Evolutionary conservation across 2,329 filamentous ascomycete species (phyloP).

Genomic region (Fusarium xylarioides): DNA sequence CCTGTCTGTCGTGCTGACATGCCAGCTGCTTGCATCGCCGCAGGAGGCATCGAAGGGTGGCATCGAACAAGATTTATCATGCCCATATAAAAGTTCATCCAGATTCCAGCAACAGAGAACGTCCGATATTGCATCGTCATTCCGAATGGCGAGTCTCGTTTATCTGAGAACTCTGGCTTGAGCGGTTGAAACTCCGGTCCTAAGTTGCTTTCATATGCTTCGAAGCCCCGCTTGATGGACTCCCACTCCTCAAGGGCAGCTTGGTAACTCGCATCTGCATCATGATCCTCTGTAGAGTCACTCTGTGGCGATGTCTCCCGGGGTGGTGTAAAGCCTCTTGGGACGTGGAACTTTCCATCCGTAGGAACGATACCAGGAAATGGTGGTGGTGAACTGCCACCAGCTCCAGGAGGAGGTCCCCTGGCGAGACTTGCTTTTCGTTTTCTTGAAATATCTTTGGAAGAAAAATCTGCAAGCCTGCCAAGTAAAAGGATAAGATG

Average conservation of each 20-base stretch:
- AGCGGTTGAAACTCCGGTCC: conserved; percentile 81
- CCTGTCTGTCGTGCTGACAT: conserved; percentile 78
- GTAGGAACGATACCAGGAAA: conserved; percentile 67
- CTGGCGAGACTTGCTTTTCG: conserved; percentile 62
- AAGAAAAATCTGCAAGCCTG: conserved; percentile 80
- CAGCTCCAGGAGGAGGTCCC: conserved; percentile 42
- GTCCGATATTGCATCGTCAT: conserved; percentile 82
- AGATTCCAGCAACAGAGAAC: conserved; percentile 86
- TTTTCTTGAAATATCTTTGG: conserved; percentile 82
- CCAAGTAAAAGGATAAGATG: conserved; percentile 85
- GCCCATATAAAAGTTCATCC: conserved; percentile 87
- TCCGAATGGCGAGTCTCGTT: conserved; percentile 78
- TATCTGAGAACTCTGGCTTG: conserved; percentile 70
- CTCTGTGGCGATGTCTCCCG: conserved; percentile 54
- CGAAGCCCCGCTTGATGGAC: conserved; percentile 75
- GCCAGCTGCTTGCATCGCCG: conserved; percentile 86
- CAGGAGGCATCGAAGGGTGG: conserved; percentile 90
- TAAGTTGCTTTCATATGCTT: conserved; percentile 70
- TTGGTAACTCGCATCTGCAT: conserved; percentile 71
- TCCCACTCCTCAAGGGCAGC: conserved; percentile 83
- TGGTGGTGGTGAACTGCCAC: conserved; percentile 49
- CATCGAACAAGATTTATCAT: conserved; percentile 83
- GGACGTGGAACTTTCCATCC: conserved; percentile 58
- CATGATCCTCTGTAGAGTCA: conserved; percentile 59
- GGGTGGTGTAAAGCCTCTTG: conserved; percentile 64